A percentile compares a stretch with the other conserved stretches of the same genome.
Evolutionary conservation across 768 basidiomycete species (phyloP).

Genomic region (Sporobolomyces phaffii): DNA sequence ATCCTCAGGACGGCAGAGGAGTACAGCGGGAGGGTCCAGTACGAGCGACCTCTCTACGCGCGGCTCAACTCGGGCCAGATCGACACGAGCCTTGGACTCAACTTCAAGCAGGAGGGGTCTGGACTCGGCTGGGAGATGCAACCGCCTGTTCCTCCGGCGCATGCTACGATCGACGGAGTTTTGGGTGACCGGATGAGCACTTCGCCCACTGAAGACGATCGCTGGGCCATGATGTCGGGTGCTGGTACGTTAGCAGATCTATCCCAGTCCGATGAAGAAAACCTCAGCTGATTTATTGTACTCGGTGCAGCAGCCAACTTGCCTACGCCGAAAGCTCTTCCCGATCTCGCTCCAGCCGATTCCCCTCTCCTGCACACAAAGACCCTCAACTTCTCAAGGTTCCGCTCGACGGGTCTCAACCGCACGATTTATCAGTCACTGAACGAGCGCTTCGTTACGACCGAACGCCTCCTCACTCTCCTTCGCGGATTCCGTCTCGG

Average conservation of each 20-base stretch:
- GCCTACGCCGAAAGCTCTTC: slow-evolving; percentile 55
- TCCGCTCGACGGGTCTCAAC: slow-evolving; percentile 92
- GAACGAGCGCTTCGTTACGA: slow-evolving; percentile 85
- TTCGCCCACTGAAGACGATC: slow-evolving; percentile 1
- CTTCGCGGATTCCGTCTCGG: slow-evolving; percentile 39
- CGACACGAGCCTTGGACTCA: slow-evolving; percentile 60
- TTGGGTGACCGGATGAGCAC: slow-evolving; percentile 5
- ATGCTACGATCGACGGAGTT: not conserved
- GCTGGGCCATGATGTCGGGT: slow-evolving; percentile 56
- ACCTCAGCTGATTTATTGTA: slow-evolving; percentile 20
- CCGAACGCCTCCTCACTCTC: slow-evolving; percentile 58
- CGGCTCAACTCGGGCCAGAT: slow-evolving; percentile 42
- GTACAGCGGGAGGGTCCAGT: slow-evolving; percentile 22
- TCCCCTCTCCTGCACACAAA: slow-evolving; percentile 56
- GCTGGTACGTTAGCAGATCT: too few relatives aligned
- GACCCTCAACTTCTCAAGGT: slow-evolving; percentile 90
- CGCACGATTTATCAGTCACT: slow-evolving; percentile 85
- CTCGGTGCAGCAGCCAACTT: slow-evolving; percentile 59
- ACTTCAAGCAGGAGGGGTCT: slow-evolving; percentile 12
- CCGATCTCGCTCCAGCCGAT: slow-evolving; percentile 46
- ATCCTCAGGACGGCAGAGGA: slow-evolving; percentile 32
- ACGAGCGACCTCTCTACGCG: slow-evolving; percentile 14
- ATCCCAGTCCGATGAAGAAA: too few relatives aligned
- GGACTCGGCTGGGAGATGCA: slow-evolving; percentile 17
- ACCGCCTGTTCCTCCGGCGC: not conserved